Evolutionary conservation across 1,139 yeast genomes (phyloP).

Genomic region (Diutina sp.): DNA sequence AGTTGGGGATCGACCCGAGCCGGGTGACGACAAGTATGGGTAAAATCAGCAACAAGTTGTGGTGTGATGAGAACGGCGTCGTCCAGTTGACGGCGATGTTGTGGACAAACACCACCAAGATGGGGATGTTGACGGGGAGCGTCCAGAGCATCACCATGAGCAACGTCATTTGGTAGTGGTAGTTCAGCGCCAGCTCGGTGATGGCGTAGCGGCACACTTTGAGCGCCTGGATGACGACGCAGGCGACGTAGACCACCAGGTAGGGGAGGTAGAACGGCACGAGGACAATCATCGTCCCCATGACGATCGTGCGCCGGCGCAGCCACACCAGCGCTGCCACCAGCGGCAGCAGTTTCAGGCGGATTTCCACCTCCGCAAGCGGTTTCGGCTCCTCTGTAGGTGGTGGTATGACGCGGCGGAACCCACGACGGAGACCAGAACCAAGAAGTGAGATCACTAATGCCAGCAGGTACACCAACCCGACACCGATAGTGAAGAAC

Average conservation of each 20-base stretch:
- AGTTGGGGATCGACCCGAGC: neutral
- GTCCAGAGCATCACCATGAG: constrained; percentile 36
- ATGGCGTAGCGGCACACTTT: constrained; percentile 14
- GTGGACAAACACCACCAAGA: constrained; percentile 56
- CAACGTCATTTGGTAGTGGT: constrained; percentile 42
- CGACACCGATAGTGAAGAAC: constrained; percentile 35
- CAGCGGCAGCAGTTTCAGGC: neutral
- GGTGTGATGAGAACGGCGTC: constrained; percentile 69
- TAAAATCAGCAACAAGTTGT: constrained; percentile 51
- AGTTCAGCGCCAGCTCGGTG: constrained; percentile 2
- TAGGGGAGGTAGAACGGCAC: constrained; percentile 63
- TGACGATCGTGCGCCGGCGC: neutral
- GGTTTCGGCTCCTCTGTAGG: neutral
- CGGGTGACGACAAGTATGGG: constrained; percentile 38
- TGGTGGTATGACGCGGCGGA: neutral
- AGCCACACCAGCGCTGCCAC: neutral
- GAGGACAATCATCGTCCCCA: neutral
- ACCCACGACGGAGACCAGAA: neutral
- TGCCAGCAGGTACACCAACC: constrained; percentile 7
- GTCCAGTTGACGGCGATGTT: constrained; percentile 58
- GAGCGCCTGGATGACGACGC: constrained; percentile 38
- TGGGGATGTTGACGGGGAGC: constrained; percentile 57
- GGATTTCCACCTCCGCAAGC: neutral
- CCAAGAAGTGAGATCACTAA: constrained; percentile 3
- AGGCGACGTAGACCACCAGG: constrained; percentile 59